Percentiles rank a stretch among this genome's conserved stretches.
Conservation (phyloP, 1,284 basidiomycete genomes). For the Stygiomarasmius scandens region DNA sequence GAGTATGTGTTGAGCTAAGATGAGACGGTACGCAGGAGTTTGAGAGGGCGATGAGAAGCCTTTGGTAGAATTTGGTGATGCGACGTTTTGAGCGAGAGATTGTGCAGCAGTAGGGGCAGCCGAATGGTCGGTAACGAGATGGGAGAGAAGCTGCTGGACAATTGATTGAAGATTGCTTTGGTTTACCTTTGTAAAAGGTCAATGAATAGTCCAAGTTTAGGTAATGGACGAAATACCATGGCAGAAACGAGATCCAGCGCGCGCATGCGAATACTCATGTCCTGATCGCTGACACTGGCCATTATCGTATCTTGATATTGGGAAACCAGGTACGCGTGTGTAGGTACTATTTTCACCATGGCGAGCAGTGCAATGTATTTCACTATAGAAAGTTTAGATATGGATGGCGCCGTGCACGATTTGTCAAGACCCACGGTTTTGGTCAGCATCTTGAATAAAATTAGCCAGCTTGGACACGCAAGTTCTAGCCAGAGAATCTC, state of each 20-base stretch:
- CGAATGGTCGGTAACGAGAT: conserved; percentile 70
- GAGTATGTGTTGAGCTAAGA: conserved; percentile 82
- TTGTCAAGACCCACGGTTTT: conserved; percentile 71
- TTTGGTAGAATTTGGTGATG: conserved; percentile 38
- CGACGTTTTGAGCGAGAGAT: conserved; percentile 55
- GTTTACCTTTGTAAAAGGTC: conserved; percentile 61
- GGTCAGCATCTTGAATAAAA: conserved; percentile 92
- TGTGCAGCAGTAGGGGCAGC: conserved; percentile 61
- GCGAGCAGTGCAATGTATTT: conserved; percentile 97
- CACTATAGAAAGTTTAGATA: conserved; percentile 52
- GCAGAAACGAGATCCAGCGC: conserved; percentile 93
- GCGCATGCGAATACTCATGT: conserved; percentile 94
- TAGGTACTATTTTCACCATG: conserved; percentile 93
- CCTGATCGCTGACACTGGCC: conserved; percentile 87
- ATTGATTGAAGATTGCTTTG: conserved; percentile 85
- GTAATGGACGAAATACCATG: conserved; percentile 62
- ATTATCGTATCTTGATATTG: conserved; percentile 94
- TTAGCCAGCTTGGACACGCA: conserved; percentile 94
- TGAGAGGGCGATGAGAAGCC: conserved; percentile 53
- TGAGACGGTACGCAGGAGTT: conserved; percentile 81
- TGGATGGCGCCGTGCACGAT: neutral
- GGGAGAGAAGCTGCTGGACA: conserved; percentile 84
- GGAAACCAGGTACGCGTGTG: conserved; percentile 88
- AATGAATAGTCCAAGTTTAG: conserved; percentile 8
- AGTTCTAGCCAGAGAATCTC: conserved; percentile 81